These are phyloP conservation scores for Craterostigma plantagineum DNA, from an alignment of 257 asterid species.

Conservation along the genomic window DNA sequence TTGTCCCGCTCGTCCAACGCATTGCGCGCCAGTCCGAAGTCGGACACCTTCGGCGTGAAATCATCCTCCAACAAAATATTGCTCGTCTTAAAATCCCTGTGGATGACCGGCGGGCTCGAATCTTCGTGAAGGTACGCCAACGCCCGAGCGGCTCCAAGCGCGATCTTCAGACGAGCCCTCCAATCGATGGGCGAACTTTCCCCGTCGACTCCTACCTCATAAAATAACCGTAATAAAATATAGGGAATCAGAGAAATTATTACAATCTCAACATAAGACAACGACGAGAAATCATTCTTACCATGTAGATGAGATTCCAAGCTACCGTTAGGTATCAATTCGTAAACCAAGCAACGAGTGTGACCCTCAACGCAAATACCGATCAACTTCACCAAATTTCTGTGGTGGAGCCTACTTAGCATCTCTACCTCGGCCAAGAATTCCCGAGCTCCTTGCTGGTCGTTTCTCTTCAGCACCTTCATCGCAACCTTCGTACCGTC, in stretches of 20 bases:
- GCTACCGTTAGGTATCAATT: constrained; percentile 54
- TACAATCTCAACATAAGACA: background rate
- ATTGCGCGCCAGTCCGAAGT: constrained; percentile 81
- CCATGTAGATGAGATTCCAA: constrained; percentile 89
- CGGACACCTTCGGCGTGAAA: constrained; percentile 66
- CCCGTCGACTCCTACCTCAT: constrained; percentile 74
- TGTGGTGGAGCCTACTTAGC: constrained; percentile 64
- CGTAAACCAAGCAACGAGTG: constrained; percentile 44
- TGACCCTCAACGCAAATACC: constrained; percentile 57
- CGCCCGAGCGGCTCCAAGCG: constrained; percentile 95
- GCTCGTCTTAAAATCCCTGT: constrained; percentile 75
- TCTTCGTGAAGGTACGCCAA: constrained; percentile 92
- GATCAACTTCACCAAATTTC: constrained; percentile 53
- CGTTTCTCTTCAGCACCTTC: constrained; percentile 77
- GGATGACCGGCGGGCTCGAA: constrained; percentile 90
- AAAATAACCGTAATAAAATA: background rate
- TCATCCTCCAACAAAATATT: constrained; percentile 76
- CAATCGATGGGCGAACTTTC: constrained; percentile 70
- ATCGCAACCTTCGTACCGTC: constrained; percentile 70
- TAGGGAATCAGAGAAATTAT: background rate
- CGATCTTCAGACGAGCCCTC: constrained; percentile 75
- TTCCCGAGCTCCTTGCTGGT: constrained; percentile 83
- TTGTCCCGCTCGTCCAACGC: constrained; percentile 63
- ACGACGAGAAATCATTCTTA: constrained; percentile 12
- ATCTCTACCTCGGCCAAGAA: constrained; percentile 96